Base-by-base conservation (phyloP, 139 green algal species). In the Chlamydomonas applanata region DNA sequence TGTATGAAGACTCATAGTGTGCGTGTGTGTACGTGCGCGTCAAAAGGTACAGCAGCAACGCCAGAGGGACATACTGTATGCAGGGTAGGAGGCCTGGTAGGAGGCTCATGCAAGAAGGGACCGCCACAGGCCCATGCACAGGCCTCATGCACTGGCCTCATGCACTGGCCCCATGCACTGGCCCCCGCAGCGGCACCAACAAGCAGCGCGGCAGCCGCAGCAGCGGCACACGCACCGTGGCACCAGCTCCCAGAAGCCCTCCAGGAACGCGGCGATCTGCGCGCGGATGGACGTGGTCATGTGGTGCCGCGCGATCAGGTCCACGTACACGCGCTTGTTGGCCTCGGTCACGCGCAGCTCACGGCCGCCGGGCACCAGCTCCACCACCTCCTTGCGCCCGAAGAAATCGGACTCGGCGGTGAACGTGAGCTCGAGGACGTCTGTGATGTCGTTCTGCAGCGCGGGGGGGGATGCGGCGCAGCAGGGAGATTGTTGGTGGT, bases 251-350 rank as follows among this genome's bases (percentile, higher is more conserved):
- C 93, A 94, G 84, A 99, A 98, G 62, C 96, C 96, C 76, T 88
- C 70, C 36, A 88, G 77, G 83, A 96, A 93, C 32, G 91, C 79
- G 22, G 80, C 71, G 60, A 97, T 92, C 85, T 98, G 95, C 22
- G 85, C 70, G 30, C 80, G 80, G 81, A 99, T 99, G 65, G 89
- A 87, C 35, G 86, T 96, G 20, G 94, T 99, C 96, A 99, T 98
- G 75, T 87, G 83, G 85, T 99, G 92, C 14, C 92, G 83, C 0
- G 96, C 90, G 33, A 98, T 85, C 25, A 97, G 86, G 79, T 97
- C 90, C 45, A 98, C 95, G 77, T 99, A 99, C 79, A 97, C 91
- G 35, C 78, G 74, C 88, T 98, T 99, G 89, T 98, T 99, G 59
- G 88, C 86, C 74, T 99, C 90, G 11, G 93, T 98, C 4, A 99